Evolutionary conservation across 352 stramenopile species (phyloP), one percentile per base, ranked within the genome.

Genomic region (Pythium periplocum): DNA sequence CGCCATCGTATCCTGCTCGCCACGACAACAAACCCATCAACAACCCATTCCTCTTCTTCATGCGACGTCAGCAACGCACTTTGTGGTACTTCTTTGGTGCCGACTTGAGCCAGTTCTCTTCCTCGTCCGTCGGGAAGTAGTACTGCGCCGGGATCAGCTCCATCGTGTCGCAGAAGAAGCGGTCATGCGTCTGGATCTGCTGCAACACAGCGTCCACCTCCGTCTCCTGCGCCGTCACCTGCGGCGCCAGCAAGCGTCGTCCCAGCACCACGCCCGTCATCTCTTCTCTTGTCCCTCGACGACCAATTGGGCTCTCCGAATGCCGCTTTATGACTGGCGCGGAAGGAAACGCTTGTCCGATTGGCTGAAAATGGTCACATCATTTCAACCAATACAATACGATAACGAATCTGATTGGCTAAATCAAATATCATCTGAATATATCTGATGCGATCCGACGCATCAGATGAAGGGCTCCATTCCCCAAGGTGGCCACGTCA

Each of bases 71-170:
- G 64, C 84, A 82, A 68, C 88, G 78, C 58, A 89, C 89, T 59
- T 91, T 91, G 53, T 83, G 82, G 57, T 46, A 39, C 36, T 49
- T 46, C 59, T 76, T 82, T 48, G 79, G 79, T 12, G 73, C 64
- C 39, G 74, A 85, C 55, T 83, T 76, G 48, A 75, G 70, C 72
- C 78, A 91, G 64, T 89, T 91, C 34, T 79, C 67, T 53, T 91
- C 78, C 12, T 76, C 75, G 51, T 91, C 81, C 26, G 76, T 88
- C 8, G 78, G 78, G 60, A 91, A 87, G 70, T 91, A 91, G 51
- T 82, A 85, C 33, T 83, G 70, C 52, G 73, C 64, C 34, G 81
- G 81, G 49, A 89, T 91, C 50, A 75, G 73, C 59, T 89, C 81
- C 78, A 89, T 88, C 6, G 62, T 73, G 38, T 79, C 66, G 55